Percentiles rank a stretch among this genome's conserved stretches.
Conservation (phyloP, 768 basidiomycete genomes). For the Panellus pusillus region DNA sequence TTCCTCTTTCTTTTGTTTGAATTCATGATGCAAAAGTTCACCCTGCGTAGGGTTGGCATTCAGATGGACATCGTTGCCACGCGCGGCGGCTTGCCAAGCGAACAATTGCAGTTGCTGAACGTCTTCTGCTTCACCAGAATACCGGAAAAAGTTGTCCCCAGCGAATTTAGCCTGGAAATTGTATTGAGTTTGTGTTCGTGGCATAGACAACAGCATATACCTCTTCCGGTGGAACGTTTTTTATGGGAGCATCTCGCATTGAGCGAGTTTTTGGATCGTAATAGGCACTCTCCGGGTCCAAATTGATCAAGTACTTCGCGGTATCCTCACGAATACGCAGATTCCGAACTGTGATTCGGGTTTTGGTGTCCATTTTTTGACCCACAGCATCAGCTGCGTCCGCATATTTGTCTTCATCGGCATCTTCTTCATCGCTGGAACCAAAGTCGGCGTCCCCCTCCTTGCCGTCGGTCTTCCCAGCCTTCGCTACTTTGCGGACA, state of each 20-base stretch:
- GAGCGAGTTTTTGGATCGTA: constrained; percentile 99
- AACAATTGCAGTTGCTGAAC: constrained; percentile 93
- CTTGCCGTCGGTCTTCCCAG: constrained; percentile 71
- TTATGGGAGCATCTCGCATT: constrained; percentile 94
- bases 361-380: constrained; percentile 97
- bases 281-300: constrained; percentile 94
- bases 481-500: constrained; percentile 93
- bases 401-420: constrained; percentile 97
- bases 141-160: constrained; percentile 94
- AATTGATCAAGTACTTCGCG: constrained; percentile 96
- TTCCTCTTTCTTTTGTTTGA: constrained; percentile 90
- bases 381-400: constrained; percentile 97
- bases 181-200: constrained; percentile 6
- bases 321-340: constrained; percentile 98
- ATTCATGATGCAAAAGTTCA: constrained; percentile 87
- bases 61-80: constrained; percentile 93
- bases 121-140: constrained; percentile 89
- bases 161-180: constrained; percentile 75
- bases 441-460: constrained; percentile 89
- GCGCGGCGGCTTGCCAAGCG: constrained; percentile 93
- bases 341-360: constrained; percentile 96
- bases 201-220: constrained; percentile 44
- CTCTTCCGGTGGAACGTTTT: constrained; percentile 80
- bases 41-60: constrained; percentile 97
- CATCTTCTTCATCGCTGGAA: constrained; percentile 93